Evolutionary conservation across 2,329 filamentous ascomycete species (phyloP).

Genomic region (Fusarium drepaniforme): DNA sequence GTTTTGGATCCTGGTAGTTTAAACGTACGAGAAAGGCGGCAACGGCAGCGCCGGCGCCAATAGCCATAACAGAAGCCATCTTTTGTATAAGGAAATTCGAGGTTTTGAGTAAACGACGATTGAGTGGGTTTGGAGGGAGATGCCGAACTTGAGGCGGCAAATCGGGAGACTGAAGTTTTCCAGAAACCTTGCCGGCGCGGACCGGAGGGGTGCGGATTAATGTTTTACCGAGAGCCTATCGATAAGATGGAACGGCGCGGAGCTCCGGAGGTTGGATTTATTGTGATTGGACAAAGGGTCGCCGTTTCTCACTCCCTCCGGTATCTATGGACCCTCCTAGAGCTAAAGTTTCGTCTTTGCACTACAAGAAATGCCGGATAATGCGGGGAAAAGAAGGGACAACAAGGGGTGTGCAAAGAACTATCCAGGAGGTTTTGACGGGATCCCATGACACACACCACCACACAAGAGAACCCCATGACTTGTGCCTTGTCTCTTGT

Average conservation of each 20-base stretch:
- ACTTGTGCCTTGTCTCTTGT: not conserved
- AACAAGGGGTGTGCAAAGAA: not conserved
- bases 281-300: not conserved
- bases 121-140: conserved; percentile 15
- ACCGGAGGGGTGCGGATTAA: conserved; percentile 35
- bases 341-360: not conserved
- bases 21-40: conserved; percentile 64
- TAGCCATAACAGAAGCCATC: conserved; percentile 60
- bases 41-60: conserved; percentile 62
- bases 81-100: not conserved
- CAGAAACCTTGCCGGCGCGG: conserved; percentile 39
- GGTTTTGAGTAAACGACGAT: conserved; percentile 1
- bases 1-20: too few relatives aligned
- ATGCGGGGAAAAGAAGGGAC: conserved; percentile 5
- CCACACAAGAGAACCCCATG: not conserved
- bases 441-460: not conserved
- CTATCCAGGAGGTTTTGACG: not conserved
- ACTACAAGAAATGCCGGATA: not conserved
- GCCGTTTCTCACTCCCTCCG: not conserved
- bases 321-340: not conserved
- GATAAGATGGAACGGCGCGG: conserved; percentile 33
- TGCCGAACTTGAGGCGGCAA: conserved; percentile 29
- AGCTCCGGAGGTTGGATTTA: conserved; percentile 33
- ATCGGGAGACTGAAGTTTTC: conserved; percentile 43
- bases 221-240: conserved; percentile 42